These are phyloP conservation scores for Didymella keratinophila DNA, from an alignment of 2,329 filamentous ascomycete species.

Conservation along the genomic window DNA sequence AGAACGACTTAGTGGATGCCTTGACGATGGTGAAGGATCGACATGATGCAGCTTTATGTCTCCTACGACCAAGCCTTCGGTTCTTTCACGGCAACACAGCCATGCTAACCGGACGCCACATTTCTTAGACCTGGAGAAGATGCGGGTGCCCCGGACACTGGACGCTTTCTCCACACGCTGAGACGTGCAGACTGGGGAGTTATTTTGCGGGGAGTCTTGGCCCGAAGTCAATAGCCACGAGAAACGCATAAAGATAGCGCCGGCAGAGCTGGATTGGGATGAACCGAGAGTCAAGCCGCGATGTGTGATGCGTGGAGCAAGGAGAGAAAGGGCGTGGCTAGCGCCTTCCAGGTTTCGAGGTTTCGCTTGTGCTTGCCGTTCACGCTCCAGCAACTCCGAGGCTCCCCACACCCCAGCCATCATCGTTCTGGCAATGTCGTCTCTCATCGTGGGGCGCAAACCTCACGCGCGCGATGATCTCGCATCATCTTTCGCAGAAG, in stretches of 20 bases:
- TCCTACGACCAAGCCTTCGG: slow-evolving; percentile 22
- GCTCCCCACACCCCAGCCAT: not conserved
- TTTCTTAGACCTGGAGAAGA: slow-evolving; percentile 4
- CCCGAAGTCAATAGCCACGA: slow-evolving; percentile 1
- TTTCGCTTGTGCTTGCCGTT: slow-evolving; percentile 1
- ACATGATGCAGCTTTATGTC: slow-evolving; percentile 25
- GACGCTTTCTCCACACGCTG: slow-evolving; percentile 1
- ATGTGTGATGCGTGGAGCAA: not conserved
- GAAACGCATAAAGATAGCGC: not conserved
- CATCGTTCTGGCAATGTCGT: not conserved
- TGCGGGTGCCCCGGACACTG: not conserved
- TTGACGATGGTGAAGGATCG: slow-evolving; percentile 14
- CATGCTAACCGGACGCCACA: slow-evolving; percentile 18
- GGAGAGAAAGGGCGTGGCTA: not conserved
- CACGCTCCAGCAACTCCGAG: not conserved
- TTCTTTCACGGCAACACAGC: slow-evolving; percentile 8
- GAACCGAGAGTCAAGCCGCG: not conserved
- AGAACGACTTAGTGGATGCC: not conserved
- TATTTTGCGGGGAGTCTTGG: not conserved
- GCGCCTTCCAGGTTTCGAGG: not conserved
- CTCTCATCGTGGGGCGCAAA: not conserved
- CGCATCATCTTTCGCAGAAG: not conserved
- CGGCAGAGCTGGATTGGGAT: slow-evolving; percentile 4
- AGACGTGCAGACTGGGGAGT: not conserved
- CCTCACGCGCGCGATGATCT: not conserved